Conservation (phyloP, 352 stramenopile genomes). For the Pythium rishiriense region DNA sequence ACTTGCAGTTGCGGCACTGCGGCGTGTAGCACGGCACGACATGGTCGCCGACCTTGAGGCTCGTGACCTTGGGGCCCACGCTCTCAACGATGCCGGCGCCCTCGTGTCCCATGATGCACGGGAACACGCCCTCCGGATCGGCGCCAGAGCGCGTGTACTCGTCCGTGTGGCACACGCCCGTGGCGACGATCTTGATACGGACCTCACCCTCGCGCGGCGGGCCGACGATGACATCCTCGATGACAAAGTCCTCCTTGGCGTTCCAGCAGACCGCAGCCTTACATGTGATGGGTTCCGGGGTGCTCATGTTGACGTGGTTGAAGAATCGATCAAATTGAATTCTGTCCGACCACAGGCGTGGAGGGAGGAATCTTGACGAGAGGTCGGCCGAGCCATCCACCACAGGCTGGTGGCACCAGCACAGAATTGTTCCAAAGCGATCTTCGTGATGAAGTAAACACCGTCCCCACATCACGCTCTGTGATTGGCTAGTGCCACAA, state of each 20-base stretch:
- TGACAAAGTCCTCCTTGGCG: slow-evolving; percentile 81
- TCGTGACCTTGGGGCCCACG: slow-evolving; percentile 74
- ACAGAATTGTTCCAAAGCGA: slow-evolving; percentile 2
- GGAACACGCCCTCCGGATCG: slow-evolving; percentile 83
- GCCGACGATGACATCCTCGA: slow-evolving; percentile 81
- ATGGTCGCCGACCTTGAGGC: slow-evolving; percentile 85
- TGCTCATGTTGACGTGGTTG: slow-evolving; percentile 41
- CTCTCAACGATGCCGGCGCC: slow-evolving; percentile 84
- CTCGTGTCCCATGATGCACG: slow-evolving; percentile 88
- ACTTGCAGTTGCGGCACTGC: slow-evolving; percentile 90
- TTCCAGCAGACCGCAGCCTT: slow-evolving; percentile 89
- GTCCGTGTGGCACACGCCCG: slow-evolving; percentile 86
- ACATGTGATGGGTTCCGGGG: slow-evolving; percentile 79
- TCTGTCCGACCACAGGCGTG: no score
- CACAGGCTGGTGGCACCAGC: no score
- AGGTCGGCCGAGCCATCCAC: background rate
- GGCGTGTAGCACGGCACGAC: slow-evolving; percentile 97
- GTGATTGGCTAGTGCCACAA: no score
- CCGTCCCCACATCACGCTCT: background rate
- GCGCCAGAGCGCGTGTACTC: slow-evolving; percentile 84
- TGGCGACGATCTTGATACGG: slow-evolving; percentile 83
- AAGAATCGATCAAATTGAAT: background rate
- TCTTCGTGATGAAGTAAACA: slow-evolving; percentile 15
- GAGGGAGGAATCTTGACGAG: background rate
- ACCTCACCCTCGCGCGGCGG: slow-evolving; percentile 70